A percentile compares a stretch with the other conserved stretches of the same genome.
Evolutionary conservation across 495 filamentous ascomycete species (phyloP).

Genomic region (Articulospora tetracladia): DNA sequence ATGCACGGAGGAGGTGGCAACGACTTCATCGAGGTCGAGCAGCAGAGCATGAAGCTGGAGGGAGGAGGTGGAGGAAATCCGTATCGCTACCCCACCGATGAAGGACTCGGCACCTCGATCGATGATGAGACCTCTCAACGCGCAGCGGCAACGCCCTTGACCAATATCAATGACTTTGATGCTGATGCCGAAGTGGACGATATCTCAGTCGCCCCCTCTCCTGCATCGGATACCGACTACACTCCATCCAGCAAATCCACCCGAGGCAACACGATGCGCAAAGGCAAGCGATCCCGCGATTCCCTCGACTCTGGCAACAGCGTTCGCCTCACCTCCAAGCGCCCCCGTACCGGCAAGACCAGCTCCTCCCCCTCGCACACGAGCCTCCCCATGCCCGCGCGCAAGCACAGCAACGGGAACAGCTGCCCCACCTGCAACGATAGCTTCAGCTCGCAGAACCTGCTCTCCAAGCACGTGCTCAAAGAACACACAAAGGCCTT

Average conservation of each 20-base stretch:
- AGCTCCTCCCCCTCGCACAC: neutral
- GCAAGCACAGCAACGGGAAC: neutral
- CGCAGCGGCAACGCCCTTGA: neutral
- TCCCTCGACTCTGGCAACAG: neutral
- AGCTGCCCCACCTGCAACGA: neutral
- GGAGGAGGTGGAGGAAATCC: neutral
- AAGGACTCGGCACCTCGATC: neutral
- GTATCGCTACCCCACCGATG: neutral
- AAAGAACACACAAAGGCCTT: constrained; percentile 56
- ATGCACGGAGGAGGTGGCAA: neutral
- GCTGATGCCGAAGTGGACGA: neutral
- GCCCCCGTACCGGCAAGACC: neutral
- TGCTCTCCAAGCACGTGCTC: constrained; percentile 41
- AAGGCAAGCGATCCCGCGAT: neutral
- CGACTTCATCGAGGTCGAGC: neutral
- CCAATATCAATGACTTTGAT: neutral
- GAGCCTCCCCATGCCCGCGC: neutral
- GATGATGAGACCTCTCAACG: neutral
- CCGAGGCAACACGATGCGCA: neutral
- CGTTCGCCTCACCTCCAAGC: neutral
- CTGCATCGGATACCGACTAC: neutral
- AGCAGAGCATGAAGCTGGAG: neutral
- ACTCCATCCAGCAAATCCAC: neutral
- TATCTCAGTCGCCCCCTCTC: neutral
- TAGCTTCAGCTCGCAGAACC: neutral